Base-by-base conservation (phyloP, 108 stramenopile species). In the Cylindrotheca fusiformis region DNA sequence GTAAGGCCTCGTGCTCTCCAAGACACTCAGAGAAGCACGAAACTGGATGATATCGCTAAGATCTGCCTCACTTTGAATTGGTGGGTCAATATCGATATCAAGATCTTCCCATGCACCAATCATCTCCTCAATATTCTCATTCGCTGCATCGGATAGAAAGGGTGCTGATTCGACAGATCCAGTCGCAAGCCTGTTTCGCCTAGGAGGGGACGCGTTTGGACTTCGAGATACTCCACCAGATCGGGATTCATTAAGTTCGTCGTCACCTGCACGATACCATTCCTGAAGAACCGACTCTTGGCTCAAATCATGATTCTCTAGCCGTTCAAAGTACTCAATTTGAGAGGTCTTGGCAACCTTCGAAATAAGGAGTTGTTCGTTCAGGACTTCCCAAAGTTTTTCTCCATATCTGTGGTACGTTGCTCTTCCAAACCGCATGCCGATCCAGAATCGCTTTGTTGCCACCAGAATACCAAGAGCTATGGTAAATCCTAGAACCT, bases 1-100 rank as follows among this genome's bases (percentile, higher is more conserved):
- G 51, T 85, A 87, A 27, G 80, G 80, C 71, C 65, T 83, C 22
- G 46, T 45, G 17, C 60, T 76, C 52, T 87, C 69, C 63, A 90
- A 71, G 60, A 69, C 82, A 1, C 48, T 36, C 21, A 63, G 8
- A 5, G 63, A 63, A 19, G 47, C 30, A 36, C 51, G 27, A 20
- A 63, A 63, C 32, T 63, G 63, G 4, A 63, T 47, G 29, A 63
- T 63, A 6, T 49, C 49, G 20, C 50, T 48, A 24, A 63, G 48
- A 32, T 30, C 31, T 24, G 49, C 63, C 3, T 31, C 29, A 1
- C 52, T 32, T 2, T 49, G 36, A 32, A 52, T 49, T 26, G 36
- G 30, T n/a, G 8, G 26, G 1, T 30, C 28, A 18, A 72, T 44
- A 26, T 65, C 71, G 0, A 61, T 54, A n/a, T n/a, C n/a, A n/a